These are phyloP conservation scores for Nakazawaea ambrosiae DNA, from an alignment of 805 yeast species.

Conservation along the genomic window DNA sequence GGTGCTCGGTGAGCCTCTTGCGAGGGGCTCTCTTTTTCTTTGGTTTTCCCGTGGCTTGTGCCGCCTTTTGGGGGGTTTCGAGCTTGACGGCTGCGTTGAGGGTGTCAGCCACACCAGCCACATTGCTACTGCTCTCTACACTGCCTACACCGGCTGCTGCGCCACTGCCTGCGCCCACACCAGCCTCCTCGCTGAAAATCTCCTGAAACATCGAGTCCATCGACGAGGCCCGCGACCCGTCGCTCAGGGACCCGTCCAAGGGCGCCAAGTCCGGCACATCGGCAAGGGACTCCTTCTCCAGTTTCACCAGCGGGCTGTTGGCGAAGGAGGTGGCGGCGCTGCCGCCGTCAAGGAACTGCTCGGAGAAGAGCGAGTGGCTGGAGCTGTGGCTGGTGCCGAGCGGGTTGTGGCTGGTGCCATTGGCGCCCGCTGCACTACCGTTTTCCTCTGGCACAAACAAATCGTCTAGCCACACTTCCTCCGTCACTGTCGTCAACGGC, in stretches of 20 bases:
- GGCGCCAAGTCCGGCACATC: conserved; percentile 6
- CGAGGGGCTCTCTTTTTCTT: conserved; percentile 43
- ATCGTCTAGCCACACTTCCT: conserved; percentile 10
- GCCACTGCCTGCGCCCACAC: background rate
- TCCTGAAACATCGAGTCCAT: conserved; percentile 11
- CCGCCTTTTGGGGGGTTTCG: background rate
- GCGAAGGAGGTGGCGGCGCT: conserved; percentile 6
- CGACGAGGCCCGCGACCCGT: conserved; percentile 5
- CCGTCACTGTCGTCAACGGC: conserved; percentile 7
- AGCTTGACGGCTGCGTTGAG: background rate
- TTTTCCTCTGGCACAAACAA: conserved; percentile 1
- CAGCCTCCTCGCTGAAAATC: conserved; percentile 8
- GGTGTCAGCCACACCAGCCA: conserved; percentile 2
- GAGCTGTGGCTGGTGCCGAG: background rate
- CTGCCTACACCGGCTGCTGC: background rate
- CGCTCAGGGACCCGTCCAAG: background rate
- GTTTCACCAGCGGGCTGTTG: conserved; percentile 11
- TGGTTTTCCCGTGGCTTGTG: conserved; percentile 20
- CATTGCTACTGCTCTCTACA: background rate
- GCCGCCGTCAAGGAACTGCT: background rate
- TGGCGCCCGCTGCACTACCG: background rate
- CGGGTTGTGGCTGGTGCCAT: too few relatives aligned
- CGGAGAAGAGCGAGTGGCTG: background rate
- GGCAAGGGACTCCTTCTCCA: conserved; percentile 5
- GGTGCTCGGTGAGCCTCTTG: conserved; percentile 49